These are phyloP conservation scores for Scheffersomyces illinoinensis DNA, from an alignment of 1,139 yeast genomes.

Conservation along the genomic window DNA sequence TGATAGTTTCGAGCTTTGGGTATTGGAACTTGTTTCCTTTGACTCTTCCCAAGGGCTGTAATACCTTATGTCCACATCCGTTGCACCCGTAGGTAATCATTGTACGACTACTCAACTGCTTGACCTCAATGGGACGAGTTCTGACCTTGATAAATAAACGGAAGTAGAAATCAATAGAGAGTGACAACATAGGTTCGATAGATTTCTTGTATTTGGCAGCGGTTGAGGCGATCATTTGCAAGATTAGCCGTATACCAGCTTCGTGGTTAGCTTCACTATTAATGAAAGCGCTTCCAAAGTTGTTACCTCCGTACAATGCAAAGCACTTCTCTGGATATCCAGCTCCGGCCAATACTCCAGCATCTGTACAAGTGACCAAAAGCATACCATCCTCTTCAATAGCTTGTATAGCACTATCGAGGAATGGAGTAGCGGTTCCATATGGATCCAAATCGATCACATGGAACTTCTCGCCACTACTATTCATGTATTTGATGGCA, in stretches of 20 bases:
- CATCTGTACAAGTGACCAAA: conserved; percentile 92
- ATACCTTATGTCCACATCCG: conserved; percentile 76
- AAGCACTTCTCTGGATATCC: conserved; percentile 97
- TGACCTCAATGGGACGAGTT: conserved; percentile 79
- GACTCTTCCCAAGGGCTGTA: conserved; percentile 74
- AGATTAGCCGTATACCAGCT: conserved; percentile 82
- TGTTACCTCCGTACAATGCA: conserved; percentile 80
- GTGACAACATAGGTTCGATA: conserved; percentile 80
- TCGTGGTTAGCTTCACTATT: conserved; percentile 87
- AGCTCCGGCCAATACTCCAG: conserved; percentile 92
- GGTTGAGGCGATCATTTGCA: conserved; percentile 70
- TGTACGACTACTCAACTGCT: conserved; percentile 68
- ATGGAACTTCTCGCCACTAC: conserved; percentile 56
- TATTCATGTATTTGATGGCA: conserved; percentile 79
- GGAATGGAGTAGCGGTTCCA: conserved; percentile 94
- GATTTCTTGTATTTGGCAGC: conserved; percentile 89
- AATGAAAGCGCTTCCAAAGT: conserved; percentile 73
- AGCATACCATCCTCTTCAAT: conserved; percentile 81
- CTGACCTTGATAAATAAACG: conserved; percentile 77
- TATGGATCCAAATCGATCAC: conserved; percentile 95
- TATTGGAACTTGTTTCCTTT: conserved; percentile 39
- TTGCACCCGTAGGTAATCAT: conserved; percentile 83
- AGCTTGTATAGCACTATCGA: conserved; percentile 85
- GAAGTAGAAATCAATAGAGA: conserved; percentile 91
- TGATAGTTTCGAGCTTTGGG: conserved; percentile 23